Evolutionary conservation across 768 basidiomycete species (phyloP).

Genomic region (Mycena leptocephala): DNA sequence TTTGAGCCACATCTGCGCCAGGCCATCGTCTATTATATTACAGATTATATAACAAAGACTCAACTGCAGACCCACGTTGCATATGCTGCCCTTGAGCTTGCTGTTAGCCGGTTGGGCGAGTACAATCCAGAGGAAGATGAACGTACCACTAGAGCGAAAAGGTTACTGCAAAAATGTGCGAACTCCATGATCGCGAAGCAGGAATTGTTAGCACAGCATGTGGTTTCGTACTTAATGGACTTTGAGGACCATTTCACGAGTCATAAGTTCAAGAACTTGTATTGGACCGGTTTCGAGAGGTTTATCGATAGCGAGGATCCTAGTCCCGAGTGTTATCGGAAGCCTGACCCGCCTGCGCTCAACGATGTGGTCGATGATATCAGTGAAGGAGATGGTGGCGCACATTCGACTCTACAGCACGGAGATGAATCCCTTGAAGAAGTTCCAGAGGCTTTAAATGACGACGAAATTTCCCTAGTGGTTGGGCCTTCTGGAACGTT

Average conservation of each 20-base stretch:
- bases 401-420: too few species aligned
- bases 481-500: too few species aligned
- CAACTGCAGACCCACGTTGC: not conserved
- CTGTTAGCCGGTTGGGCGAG: not conserved
- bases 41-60: not conserved
- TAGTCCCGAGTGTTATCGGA: not conserved
- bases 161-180: not conserved
- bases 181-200: not conserved
- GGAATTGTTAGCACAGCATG: not conserved
- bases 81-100: not conserved
- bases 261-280: not conserved
- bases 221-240: not conserved
- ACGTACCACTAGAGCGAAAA: not conserved
- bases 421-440: too few species aligned
- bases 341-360: too few species aligned
- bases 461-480: not conserved
- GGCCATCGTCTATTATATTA: too few species aligned
- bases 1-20: too few species aligned
- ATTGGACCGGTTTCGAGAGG: not conserved
- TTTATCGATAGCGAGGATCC: not conserved
- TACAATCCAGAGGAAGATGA: not conserved
- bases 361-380: too few species aligned
- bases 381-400: too few species aligned
- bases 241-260: not conserved
- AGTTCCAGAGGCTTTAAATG: too few species aligned